phyloP scores from a whole-genome alignment of 1,139 yeast species.

The Kazachstania sp. region DNA sequence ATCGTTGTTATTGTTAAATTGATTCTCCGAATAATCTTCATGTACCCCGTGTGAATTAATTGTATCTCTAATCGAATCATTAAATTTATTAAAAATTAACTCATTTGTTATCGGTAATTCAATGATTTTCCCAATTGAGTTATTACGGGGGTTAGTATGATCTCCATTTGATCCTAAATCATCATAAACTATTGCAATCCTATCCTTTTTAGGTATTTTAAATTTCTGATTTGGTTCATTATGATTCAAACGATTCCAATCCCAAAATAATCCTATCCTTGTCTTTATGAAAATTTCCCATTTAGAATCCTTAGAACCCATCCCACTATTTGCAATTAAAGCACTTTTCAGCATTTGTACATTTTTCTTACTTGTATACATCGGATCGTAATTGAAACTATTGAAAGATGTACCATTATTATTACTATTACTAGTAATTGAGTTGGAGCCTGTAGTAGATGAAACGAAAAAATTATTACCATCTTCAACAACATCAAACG shows the following conservation, averaged over 20 bases:
- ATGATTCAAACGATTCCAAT: conserved; percentile 12
- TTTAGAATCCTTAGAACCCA: conserved; percentile 25
- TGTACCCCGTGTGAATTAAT: neutral
- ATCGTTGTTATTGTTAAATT: too few species aligned
- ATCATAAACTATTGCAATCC: conserved; percentile 4
- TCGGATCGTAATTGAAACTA: neutral
- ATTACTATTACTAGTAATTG: neutral
- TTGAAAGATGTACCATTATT: neutral
- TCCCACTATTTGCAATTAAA: conserved; percentile 27
- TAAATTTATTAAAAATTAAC: neutral
- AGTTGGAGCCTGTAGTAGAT: neutral
- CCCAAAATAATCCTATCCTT: conserved; percentile 28
- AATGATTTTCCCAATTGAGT: neutral
- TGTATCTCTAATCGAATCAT: neutral
- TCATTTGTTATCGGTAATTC: neutral
- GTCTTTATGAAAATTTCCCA: conserved; percentile 28
- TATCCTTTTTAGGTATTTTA: neutral
- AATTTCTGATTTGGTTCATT: neutral
- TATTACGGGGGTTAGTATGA: neutral
- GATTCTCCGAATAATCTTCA: too few species aligned
- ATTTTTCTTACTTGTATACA: conserved; percentile 10
- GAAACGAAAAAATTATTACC: conserved; percentile 22
- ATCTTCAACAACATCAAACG: conserved; percentile 13
- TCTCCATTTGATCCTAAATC: neutral
- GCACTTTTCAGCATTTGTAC: conserved; percentile 27